A percentile compares a stretch with the other conserved stretches of the same genome.
These are phyloP conservation scores for Willaertia magna DNA, from an alignment of 208 protist species.

Conservation along the genomic window DNA sequence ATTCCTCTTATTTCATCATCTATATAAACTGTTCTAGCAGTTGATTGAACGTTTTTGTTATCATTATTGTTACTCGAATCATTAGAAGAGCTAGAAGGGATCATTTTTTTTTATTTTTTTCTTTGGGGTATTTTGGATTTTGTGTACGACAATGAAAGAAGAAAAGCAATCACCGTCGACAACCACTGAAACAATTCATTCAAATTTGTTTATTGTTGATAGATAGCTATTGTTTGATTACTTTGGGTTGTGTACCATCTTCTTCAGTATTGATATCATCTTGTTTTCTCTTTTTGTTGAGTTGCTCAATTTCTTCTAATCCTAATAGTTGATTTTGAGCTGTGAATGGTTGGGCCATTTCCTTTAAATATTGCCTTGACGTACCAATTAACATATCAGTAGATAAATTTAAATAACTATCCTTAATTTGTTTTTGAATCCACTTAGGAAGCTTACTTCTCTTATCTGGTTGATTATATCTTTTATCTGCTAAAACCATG, in stretches of 20 bases:
- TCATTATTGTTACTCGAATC: neutral
- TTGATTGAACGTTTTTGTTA: neutral
- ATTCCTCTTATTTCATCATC: neutral
- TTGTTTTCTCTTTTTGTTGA: neutral
- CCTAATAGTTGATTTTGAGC: neutral
- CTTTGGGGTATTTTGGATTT: too few relatives aligned
- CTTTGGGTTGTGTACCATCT: neutral
- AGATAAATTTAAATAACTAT: conserved; percentile 40
- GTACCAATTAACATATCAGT: conserved; percentile 24
- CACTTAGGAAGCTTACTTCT: conserved; percentile 59
- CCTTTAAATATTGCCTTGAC: neutral
- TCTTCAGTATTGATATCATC: neutral
- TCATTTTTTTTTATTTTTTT: too few relatives aligned
- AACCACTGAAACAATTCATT: too few relatives aligned
- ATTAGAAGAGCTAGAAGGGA: neutral
- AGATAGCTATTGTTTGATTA: too few relatives aligned
- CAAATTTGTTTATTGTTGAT: too few relatives aligned
- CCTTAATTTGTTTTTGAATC: conserved; percentile 43
- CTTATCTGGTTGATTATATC: conserved; percentile 88
- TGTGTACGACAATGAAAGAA: too few relatives aligned
- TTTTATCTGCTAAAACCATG: conserved; percentile 94
- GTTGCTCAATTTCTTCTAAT: neutral
- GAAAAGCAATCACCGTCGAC: too few relatives aligned
- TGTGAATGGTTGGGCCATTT: conserved; percentile 1
- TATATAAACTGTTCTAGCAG: neutral